Percentiles rank a stretch among this genome's conserved stretches.
phyloP scores from a whole-genome alignment of 441 rosid genomes.

The Adansonia madagascariensis region DNA sequence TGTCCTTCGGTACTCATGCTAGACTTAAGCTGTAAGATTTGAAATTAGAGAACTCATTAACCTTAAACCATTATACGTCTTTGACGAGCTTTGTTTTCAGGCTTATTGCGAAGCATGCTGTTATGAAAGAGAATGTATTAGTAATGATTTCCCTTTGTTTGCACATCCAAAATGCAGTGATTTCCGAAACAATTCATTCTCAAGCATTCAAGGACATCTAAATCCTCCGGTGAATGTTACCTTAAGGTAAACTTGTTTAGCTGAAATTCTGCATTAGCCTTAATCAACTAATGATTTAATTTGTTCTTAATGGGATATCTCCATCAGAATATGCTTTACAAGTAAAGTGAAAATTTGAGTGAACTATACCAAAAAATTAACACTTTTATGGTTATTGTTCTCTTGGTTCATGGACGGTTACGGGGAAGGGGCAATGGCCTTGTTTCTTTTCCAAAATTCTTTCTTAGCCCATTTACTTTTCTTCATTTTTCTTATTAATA shows the following conservation, averaged over 20 bases:
- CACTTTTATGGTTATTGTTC: neutral
- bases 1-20: slow-evolving; percentile 44
- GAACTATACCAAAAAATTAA: neutral
- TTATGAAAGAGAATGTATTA: slow-evolving; percentile 17
- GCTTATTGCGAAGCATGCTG: neutral
- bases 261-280: slow-evolving; percentile 10
- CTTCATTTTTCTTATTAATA: slow-evolving; percentile 2
- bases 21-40: slow-evolving; percentile 69
- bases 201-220: slow-evolving; percentile 61
- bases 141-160: slow-evolving; percentile 25
- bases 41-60: slow-evolving; percentile 24
- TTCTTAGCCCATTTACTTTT: neutral
- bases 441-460: neutral
- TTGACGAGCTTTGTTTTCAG: slow-evolving; percentile 18
- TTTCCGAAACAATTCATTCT: slow-evolving; percentile 74
- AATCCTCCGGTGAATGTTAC: slow-evolving; percentile 79
- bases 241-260: slow-evolving; percentile 54
- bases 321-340: neutral
- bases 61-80: slow-evolving; percentile 8
- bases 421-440: neutral
- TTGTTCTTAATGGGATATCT: neutral
- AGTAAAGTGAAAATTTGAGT: neutral
- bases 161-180: slow-evolving; percentile 56
- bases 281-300: neutral
- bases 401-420: neutral